phyloP scores from a whole-genome alignment of 306 rosid species.

The Sesbania bispinosa region DNA sequence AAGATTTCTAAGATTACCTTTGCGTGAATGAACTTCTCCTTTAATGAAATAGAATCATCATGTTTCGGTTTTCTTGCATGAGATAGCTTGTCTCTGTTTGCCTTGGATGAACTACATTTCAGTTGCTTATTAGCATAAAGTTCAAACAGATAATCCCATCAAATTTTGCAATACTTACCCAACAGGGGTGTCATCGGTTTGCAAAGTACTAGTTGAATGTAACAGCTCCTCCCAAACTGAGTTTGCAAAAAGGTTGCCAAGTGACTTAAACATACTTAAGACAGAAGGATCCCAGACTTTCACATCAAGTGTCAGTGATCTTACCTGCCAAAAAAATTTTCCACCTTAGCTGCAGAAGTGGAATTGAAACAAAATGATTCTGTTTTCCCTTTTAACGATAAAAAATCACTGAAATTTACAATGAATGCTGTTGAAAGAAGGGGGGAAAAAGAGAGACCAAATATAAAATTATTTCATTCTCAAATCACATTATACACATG shows the following conservation, averaged over 20 bases:
- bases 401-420: not conserved
- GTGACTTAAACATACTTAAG: conserved; percentile 55
- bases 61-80: conserved; percentile 53
- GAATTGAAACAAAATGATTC: not conserved
- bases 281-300: conserved; percentile 77
- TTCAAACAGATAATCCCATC: conserved; percentile 12
- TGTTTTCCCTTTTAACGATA: not conserved
- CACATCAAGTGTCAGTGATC: conserved; percentile 84
- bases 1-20: conserved; percentile 44
- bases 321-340: conserved; percentile 50
- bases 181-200: conserved; percentile 31
- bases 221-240: conserved; percentile 78
- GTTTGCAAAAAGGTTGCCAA: conserved; percentile 64
- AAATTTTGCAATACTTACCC: conserved; percentile 42
- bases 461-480: too few relatives aligned
- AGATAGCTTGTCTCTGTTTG: conserved; percentile 28
- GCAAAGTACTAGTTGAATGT: conserved; percentile 37
- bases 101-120: conserved; percentile 45
- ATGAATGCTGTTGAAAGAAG: not conserved
- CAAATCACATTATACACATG: too few relatives aligned
- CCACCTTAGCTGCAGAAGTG: conserved; percentile 27
- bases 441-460: not conserved
- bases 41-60: conserved; percentile 56
- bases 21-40: conserved; percentile 71
- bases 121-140: conserved; percentile 27